Evolutionary conservation across 2,329 filamentous ascomycete genomes (phyloP), one percentile per base, ranked within the genome.

Genomic region (Graphiopsis chlorocephala): DNA sequence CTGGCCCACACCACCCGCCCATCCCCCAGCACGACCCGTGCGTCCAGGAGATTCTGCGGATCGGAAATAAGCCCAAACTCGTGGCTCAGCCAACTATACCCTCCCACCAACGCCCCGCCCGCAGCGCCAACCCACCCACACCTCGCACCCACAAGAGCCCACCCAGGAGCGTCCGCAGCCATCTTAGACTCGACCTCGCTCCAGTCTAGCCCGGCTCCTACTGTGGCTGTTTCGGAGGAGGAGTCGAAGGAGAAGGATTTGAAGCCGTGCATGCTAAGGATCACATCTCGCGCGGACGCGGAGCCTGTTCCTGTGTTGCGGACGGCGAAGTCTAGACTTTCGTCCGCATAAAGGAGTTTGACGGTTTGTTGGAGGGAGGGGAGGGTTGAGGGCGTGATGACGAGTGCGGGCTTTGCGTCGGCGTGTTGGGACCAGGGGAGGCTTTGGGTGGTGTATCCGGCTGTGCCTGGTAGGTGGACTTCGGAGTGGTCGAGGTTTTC

Each of bases 11-110:
- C 60, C 5, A 75, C 66, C 1, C 67, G 67, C 0, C 79, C 79
- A 61, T 80, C 76, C 7, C 72, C 68, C 33, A 75, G 72, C 23
- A 80, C 75, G 10, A 81, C 69, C 59, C 79, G 72, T 2, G 73
- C 75, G 65, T 80, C 78, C 0, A 80, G 70, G 64, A 80, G 68
- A 66, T 79, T 81, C 28, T 74, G 70, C 14, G 78, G 77, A 65
- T 81, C 78, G 26, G 74, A 77, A 14, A 75, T 72, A 28, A 76
- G 68, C 8, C 79, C 79, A 59, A 73, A 72, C 66, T 81, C 77
- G 3, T 71, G 68, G 12, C 73, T 77, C 31, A 80, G 73, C 78
- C 74, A 80, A 17, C 73, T 77, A 4, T 80, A 72, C 56, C 78
- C 78, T 35, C 77, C 78, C 10, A 72, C 72, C 12, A 79, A 68